These are phyloP conservation scores for Capsella bursapastoris DNA, from an alignment of 345 rosid species.

Conservation along the genomic window DNA sequence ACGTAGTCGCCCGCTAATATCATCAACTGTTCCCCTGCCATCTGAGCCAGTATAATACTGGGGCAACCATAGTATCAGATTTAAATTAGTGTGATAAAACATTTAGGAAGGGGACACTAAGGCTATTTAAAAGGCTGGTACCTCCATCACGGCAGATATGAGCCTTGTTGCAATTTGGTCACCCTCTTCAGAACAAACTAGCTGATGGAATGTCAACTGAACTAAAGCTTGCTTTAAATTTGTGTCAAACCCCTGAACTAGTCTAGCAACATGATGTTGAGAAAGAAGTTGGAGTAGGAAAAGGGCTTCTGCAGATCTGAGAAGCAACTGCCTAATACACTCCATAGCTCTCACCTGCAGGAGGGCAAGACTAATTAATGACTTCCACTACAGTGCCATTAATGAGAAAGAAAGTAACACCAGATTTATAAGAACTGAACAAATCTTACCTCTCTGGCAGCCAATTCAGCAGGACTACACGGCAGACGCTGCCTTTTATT, in stretches of 20 bases:
- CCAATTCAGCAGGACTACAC: constrained; percentile 86
- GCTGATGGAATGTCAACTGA: constrained; percentile 87
- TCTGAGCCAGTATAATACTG: constrained; percentile 97
- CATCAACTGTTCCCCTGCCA: constrained; percentile 99
- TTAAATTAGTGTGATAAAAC: constrained; percentile 28
- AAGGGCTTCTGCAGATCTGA: constrained; percentile 95
- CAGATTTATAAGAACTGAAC: constrained; percentile 29
- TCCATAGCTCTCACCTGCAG: constrained; percentile 96
- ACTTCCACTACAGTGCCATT: constrained; percentile 18
- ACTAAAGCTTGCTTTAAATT: constrained; percentile 61
- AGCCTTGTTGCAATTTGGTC: constrained; percentile 86
- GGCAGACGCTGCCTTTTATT: constrained; percentile 89
- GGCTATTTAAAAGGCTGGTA: constrained; percentile 40
- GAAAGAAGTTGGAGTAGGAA: constrained; percentile 90
- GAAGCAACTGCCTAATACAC: constrained; percentile 91
- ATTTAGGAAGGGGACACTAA: constrained; percentile 15
- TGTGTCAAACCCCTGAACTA: constrained; percentile 86
- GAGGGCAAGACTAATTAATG: constrained; percentile 25
- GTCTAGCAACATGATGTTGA: constrained; percentile 81
- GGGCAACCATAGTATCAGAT: constrained; percentile 32
- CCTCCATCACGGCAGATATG: constrained; percentile 92
- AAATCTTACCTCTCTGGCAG: constrained; percentile 82
- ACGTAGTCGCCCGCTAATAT: constrained; percentile 74
- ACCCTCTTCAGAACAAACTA: constrained; percentile 97
- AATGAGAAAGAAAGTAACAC: constrained; percentile 31